Percentiles rank a stretch among this genome's conserved stretches.
Conservation (phyloP, 2,329 filamentous ascomycete genomes). For the Pyrenochaeta sp. region DNA sequence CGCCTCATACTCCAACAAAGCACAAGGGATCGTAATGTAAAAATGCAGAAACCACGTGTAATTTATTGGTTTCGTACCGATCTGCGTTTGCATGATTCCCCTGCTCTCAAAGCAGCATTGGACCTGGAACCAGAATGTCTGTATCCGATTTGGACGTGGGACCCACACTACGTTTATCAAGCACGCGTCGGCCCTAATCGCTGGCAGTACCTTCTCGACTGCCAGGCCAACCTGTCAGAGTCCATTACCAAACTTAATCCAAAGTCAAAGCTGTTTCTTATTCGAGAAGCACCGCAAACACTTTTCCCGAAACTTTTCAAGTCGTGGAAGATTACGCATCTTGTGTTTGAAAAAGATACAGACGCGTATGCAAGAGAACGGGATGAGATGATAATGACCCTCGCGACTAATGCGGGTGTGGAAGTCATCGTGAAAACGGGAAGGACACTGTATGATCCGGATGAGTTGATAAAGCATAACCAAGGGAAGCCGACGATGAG, state of each 20-base stretch:
- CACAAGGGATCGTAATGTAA: not conserved
- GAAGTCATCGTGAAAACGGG: constrained; percentile 71
- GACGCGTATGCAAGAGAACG: constrained; percentile 74
- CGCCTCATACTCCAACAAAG: not conserved
- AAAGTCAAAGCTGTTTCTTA: constrained; percentile 74
- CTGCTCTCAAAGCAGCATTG: constrained; percentile 75
- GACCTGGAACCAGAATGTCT: constrained; percentile 73
- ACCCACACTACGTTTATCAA: constrained; percentile 80
- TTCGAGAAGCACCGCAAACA: constrained; percentile 76
- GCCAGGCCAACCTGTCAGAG: constrained; percentile 73
- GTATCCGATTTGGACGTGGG: constrained; percentile 83
- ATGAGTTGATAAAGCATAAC: constrained; percentile 72
- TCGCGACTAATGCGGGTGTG: constrained; percentile 72
- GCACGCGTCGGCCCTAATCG: constrained; percentile 75
- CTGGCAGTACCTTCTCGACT: constrained; percentile 78
- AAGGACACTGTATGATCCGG: constrained; percentile 77
- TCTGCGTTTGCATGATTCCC: constrained; percentile 78
- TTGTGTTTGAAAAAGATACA: constrained; percentile 82
- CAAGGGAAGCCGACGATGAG: constrained; percentile 78
- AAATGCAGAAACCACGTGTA: constrained; percentile 61
- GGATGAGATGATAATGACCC: constrained; percentile 65
- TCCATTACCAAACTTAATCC: constrained; percentile 74
- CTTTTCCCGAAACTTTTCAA: constrained; percentile 76
- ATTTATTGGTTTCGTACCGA: constrained; percentile 85
- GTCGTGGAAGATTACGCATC: constrained; percentile 76